These are phyloP conservation scores for Magnolia sinica DNA, from an alignment of 164 flowering plant species.

Conservation along the genomic window DNA sequence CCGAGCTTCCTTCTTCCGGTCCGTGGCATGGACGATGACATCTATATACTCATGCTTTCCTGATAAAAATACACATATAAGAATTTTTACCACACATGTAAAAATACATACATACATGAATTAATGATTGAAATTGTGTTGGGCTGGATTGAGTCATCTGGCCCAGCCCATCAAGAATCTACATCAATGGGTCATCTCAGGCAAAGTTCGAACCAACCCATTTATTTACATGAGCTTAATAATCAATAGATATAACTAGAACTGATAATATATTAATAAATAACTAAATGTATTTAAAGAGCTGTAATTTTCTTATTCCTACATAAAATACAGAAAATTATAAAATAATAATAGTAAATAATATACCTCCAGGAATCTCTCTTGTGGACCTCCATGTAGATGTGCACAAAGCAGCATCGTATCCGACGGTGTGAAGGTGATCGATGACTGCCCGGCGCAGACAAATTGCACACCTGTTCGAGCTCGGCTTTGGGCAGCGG, in stretches of 20 bases:
- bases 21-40: constrained; percentile 18
- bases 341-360: neutral
- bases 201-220: too few species aligned
- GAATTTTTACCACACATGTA: neutral
- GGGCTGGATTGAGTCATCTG: too few species aligned
- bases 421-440: constrained; percentile 8
- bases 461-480: constrained; percentile 7
- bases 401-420: constrained; percentile 20
- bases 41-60: constrained; percentile 46
- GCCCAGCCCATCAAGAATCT: too few species aligned
- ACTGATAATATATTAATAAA: too few species aligned
- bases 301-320: too few species aligned
- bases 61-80: constrained; percentile 1
- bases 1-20: constrained; percentile 23
- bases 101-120: neutral
- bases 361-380: constrained; percentile 18
- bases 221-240: too few species aligned
- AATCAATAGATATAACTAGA: too few species aligned
- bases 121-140: neutral
- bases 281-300: too few species aligned
- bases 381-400: constrained; percentile 20
- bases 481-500: constrained; percentile 9
- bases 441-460: constrained; percentile 13
- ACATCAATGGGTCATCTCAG: too few species aligned
- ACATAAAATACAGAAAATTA: neutral